phyloP scores from a whole-genome alignment of 805 yeast genomes.

The Barnettozyma pratensis region DNA sequence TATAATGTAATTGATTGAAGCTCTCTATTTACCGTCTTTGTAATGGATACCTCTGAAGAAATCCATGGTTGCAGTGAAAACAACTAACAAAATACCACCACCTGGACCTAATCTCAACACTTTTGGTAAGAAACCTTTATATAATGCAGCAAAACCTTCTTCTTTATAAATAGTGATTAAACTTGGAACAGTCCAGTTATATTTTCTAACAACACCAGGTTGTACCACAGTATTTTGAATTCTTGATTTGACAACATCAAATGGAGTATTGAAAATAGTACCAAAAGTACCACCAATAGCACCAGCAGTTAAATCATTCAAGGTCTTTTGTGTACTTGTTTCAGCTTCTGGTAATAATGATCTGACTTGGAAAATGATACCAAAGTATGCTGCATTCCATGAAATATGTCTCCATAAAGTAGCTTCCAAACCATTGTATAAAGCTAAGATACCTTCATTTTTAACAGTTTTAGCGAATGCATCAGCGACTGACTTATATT shows the following conservation, averaged over 20 bases:
- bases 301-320: conserved; percentile 88
- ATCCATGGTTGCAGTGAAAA: conserved; percentile 93
- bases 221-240: conserved; percentile 69
- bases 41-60: conserved; percentile 58
- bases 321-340: conserved; percentile 65
- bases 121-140: conserved; percentile 96
- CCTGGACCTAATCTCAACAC: conserved; percentile 98
- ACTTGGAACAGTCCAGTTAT: conserved; percentile 89
- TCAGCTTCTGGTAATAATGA: conserved; percentile 72
- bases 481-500: conserved; percentile 79
- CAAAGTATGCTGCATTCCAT: conserved; percentile 99
- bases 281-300: conserved; percentile 96
- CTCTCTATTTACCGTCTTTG: conserved; percentile 9
- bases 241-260: conserved; percentile 95
- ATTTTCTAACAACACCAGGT: conserved; percentile 77
- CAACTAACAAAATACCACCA: conserved; percentile 96
- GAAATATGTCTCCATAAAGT: conserved; percentile 94
- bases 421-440: conserved; percentile 94
- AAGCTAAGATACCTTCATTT: conserved; percentile 72
- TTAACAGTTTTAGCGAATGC: conserved; percentile 69
- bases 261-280: conserved; percentile 92
- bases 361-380: conserved; percentile 86
- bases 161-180: conserved; percentile 70
- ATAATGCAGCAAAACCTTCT: conserved; percentile 89
- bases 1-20: too few species aligned